Percentiles rank a stretch among this genome's conserved stretches.
Conservation (phyloP, 225 moss, liverwort and hornwort species). For the Pseudoscleropodium purum region DNA sequence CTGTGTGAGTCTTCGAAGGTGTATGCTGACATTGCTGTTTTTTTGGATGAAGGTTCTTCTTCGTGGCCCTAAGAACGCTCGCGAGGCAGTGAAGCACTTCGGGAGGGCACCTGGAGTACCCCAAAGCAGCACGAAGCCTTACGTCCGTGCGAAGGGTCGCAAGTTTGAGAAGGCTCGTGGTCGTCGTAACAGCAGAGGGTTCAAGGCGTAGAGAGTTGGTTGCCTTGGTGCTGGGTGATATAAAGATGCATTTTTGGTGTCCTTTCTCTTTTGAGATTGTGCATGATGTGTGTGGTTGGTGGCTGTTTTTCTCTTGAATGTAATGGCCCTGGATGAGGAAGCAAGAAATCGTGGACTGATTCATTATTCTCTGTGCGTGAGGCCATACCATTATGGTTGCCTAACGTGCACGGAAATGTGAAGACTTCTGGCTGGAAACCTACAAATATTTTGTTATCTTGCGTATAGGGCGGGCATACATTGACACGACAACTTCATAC, state of each 20-base stretch:
- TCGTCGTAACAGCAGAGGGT: conserved; percentile 97
- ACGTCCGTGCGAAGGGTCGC: conserved; percentile 73
- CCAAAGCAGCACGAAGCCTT: conserved; percentile 79
- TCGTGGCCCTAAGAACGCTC: conserved; percentile 86
- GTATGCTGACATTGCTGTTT: neutral
- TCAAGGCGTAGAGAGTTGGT: conserved; percentile 49
- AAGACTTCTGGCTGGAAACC: neutral
- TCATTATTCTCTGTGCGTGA: neutral
- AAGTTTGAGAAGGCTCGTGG: conserved; percentile 95
- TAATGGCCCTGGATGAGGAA: neutral
- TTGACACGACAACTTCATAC: neutral
- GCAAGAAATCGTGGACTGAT: neutral
- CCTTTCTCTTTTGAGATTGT: neutral
- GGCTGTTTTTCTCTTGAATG: neutral
- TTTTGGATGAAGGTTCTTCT: conserved; percentile 32
- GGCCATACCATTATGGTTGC: neutral
- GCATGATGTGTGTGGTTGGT: neutral
- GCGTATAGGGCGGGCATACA: neutral
- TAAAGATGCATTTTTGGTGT: neutral
- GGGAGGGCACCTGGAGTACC: conserved; percentile 94
- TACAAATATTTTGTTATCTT: neutral
- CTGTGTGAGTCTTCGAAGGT: neutral
- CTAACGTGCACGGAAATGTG: neutral
- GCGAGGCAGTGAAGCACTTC: conserved; percentile 95
- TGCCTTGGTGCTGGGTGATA: neutral